phyloP scores from a whole-genome alignment of 352 stramenopile species.

The Pythium guiyangense region DNA sequence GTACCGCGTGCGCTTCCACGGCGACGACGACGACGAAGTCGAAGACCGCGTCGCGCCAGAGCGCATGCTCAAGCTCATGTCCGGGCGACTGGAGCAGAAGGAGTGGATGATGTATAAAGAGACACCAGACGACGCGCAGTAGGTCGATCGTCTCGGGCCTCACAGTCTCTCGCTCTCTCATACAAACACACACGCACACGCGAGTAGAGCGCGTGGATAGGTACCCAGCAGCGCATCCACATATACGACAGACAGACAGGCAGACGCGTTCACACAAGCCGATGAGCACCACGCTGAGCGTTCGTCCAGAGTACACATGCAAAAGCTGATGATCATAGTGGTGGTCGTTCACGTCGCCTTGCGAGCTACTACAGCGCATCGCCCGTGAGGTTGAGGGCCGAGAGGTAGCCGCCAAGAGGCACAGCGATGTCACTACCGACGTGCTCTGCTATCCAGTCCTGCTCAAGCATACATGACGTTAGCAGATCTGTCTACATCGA shows the following conservation, averaged over 20 bases:
- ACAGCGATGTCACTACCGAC: slow-evolving; percentile 25
- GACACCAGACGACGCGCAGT: slow-evolving; percentile 18
- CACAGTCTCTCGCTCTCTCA: too few species aligned
- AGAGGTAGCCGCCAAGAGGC: slow-evolving; percentile 39
- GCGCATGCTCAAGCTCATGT: slow-evolving; percentile 63
- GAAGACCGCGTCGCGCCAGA: slow-evolving; percentile 40
- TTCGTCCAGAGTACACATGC: too few species aligned
- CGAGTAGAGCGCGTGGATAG: background rate
- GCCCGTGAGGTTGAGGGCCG: slow-evolving; percentile 39
- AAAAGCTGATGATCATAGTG: background rate
- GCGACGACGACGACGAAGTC: slow-evolving; percentile 49
- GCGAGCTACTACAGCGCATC: slow-evolving; percentile 25
- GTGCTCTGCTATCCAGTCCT: slow-evolving; percentile 45
- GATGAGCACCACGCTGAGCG: background rate
- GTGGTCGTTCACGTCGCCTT: background rate
- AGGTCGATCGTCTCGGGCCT: background rate
- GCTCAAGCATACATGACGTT: background rate
- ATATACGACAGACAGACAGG: too few species aligned
- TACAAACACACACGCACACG: background rate
- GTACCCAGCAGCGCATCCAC: too few species aligned
- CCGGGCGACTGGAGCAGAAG: slow-evolving; percentile 52
- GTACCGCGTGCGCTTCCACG: slow-evolving; percentile 59
- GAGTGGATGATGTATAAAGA: slow-evolving; percentile 78
- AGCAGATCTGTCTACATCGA: too few species aligned
- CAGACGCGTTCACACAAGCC: too few species aligned